Base-by-base conservation (phyloP, 108 stramenopile genomes). In the Cyclostephanos tholiformis region DNA sequence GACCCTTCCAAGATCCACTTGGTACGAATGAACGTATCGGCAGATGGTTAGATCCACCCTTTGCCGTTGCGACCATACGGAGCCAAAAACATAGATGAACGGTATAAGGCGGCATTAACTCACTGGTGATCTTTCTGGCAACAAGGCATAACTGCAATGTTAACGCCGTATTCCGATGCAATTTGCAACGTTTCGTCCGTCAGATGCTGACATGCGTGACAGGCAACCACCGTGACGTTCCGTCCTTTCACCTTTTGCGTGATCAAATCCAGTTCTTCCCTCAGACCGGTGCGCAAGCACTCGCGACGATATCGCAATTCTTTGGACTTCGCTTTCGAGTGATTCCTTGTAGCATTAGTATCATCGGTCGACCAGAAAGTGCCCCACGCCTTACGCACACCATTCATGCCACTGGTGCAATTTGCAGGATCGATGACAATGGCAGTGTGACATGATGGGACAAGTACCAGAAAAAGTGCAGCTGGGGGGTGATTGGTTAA, bases 201-300 rank as follows among this genome's bases (percentile, higher is more conserved):
- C 30, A 92, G 65, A 69, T 92, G 91, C 80, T 92, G 91, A 69
- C 91, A 92, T 49, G 91, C 91, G 74, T 92, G 91, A 67, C 91
- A 92, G 10, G 91, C 91, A 13, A 89, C 87, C 11, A 92, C 87
- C 9, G 88, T 75, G 32, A 92, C 80, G 20, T 74, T 61, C 12
- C 76, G 20, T 65, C 35, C 61, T 39, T 69, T 72, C 8, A 71
- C 69, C 19, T 69, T 32, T 11, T 39, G 5, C 26, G 89, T 51
- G 27, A 81, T 79, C 17, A 25, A 32, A 63, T 83, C 59, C 16
- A 91, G 62, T 74, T 92, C 91, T 26, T 65, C 55, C 23, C 86
- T 81, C 27, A 89, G 41, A 44, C 85, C 91, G n/a, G 86, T 89
- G n/a, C 89, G 73, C 41, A 92, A 62, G 41, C 89, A 89, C 68